Base-by-base conservation (phyloP, 208 protist species). In the Kentomonas sorsogonicus region DNA sequence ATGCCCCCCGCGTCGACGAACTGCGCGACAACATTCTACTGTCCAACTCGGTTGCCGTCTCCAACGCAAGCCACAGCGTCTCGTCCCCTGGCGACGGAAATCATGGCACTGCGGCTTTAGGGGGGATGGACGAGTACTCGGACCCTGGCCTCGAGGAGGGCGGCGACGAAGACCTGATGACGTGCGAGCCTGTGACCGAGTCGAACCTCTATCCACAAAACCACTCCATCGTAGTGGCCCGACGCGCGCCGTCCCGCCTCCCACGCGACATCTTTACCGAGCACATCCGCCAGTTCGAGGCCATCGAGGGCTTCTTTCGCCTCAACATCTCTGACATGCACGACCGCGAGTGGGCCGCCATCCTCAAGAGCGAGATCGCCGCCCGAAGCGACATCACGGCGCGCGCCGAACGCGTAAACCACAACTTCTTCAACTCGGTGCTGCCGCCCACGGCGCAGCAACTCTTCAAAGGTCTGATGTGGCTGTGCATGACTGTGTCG, bases 281-380 rank as follows among this genome's bases (percentile, higher is more conserved):
- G 30, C 80, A 71, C 33, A 34, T 80, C n/a, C 48, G 34, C 10
- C 77, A 86, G 40, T 89, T 77, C 55, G 18, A 36, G 10, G 55
- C 71, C 9, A 61, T 86, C 53, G 82, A 89, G 62, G 36, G 54
- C 3, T 81, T 83, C 46, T 89, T 86, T 40, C 77, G 82, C 26
- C 45, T 64, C 46, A 84, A 51, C 54, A 47, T 89, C 25, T 43
- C 39, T 3, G 77, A 86, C 44, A 66, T 74, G 53, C 45, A 68
- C 61, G 76, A 79, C 57, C 74, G 66, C 39, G 74, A 89, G 67
- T 86, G 77, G 76, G 53, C 86, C 29, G 63, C 66, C 25, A 77
- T 86, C 43, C 38, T 86, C 23, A 72, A 83, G 56, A 53, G 56
- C 27, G 74, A 84, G 54, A 27, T 77, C 43, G 50, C 58, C 38